Evolutionary conservation across 73 alveolate species (phyloP).

Genomic region (Loxodes magnus): DNA sequence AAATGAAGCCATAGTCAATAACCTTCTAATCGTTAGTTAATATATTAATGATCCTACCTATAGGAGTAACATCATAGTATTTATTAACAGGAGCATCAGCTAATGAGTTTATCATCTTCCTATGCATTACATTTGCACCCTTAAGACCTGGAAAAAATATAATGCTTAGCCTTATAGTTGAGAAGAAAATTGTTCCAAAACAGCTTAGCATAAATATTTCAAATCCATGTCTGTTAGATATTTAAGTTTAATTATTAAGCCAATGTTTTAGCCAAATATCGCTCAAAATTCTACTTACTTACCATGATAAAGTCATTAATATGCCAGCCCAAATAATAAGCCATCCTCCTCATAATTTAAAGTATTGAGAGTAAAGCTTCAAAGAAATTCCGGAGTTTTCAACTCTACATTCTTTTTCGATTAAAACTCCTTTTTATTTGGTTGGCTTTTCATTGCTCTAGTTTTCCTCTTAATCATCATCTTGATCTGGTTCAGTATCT

Average conservation of each 20-base stretch:
- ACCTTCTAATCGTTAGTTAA: constrained; percentile 49
- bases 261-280: no score
- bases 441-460: constrained; percentile 12
- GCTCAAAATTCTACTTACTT: background rate
- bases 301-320: background rate
- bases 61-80: constrained; percentile 83
- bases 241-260: no score
- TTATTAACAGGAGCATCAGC: constrained; percentile 68
- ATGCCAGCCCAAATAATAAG: background rate
- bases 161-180: no score
- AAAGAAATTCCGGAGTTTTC: constrained; percentile 25
- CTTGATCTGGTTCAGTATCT: constrained; percentile 29
- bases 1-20: constrained; percentile 32
- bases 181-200: no score
- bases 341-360: background rate
- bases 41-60: constrained; percentile 75
- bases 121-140: no score
- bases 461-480: constrained; percentile 26
- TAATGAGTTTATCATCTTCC: constrained; percentile 48
- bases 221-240: no score
- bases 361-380: background rate
- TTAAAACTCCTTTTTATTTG: constrained; percentile 32
- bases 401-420: constrained; percentile 48
- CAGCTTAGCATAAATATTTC: no score
- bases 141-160: no score